Conservation (phyloP, 495 filamentous ascomycete species). For the Penicillium macrosclerotiorum region DNA sequence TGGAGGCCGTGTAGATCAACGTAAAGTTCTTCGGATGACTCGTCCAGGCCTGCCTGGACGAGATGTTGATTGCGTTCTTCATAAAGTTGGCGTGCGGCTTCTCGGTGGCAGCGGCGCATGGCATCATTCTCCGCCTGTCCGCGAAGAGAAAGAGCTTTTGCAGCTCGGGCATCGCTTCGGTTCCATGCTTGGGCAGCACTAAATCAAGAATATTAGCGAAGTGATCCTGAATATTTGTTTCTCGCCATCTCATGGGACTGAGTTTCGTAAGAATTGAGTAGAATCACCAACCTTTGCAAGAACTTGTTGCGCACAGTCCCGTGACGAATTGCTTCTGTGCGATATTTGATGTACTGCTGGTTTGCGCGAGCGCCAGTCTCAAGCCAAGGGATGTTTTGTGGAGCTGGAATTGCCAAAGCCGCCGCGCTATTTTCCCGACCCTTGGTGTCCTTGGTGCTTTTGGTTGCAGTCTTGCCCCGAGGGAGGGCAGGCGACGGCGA, state of each 20-base stretch:
- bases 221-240: no score
- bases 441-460: conserved; percentile 47
- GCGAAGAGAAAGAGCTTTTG: conserved; percentile 89
- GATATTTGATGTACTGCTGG: conserved; percentile 88
- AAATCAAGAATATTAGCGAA: conserved; percentile 16
- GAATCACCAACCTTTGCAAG: conserved; percentile 71
- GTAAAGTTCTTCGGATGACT: conserved; percentile 70
- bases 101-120: conserved; percentile 95
- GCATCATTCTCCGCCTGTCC: conserved; percentile 95
- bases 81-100: conserved; percentile 88
- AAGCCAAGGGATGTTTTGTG: conserved; percentile 94
- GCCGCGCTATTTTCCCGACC: conserved; percentile 74
- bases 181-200: conserved; percentile 99
- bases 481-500: conserved; percentile 69
- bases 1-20: conserved; percentile 95
- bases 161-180: conserved; percentile 92
- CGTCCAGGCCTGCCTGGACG: conserved; percentile 35
- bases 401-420: conserved; percentile 77
- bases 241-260: no score
- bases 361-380: conserved; percentile 92
- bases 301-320: conserved; percentile 96
- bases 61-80: conserved; percentile 87
- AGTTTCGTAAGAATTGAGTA: conserved; percentile 19
- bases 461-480: conserved; percentile 47
- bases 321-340: conserved; percentile 93